phyloP scores from a whole-genome alignment of 2,329 filamentous ascomycete genomes.

The Fusarium sp. region DNA sequence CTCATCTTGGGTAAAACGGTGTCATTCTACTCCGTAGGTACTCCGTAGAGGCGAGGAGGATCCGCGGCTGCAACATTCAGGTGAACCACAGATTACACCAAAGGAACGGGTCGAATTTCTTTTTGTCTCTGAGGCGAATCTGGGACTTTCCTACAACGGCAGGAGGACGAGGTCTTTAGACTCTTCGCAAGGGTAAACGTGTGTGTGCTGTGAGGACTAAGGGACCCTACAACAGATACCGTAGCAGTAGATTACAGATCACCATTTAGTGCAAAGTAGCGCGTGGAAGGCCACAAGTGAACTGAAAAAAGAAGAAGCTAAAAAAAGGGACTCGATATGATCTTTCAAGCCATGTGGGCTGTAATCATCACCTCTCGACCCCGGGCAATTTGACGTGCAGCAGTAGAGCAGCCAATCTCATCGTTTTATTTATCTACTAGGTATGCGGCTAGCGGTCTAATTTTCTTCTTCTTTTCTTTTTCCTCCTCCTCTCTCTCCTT shows the following conservation, averaged over 20 bases:
- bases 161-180: too few relatives aligned
- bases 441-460: slow-evolving; percentile 6
- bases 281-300: slow-evolving; percentile 16
- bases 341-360: slow-evolving; percentile 24
- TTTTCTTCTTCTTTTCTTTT: slow-evolving; percentile 1
- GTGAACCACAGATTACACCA: slow-evolving; percentile 33
- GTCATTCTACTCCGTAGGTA: too few relatives aligned
- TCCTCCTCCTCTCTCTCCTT: background rate
- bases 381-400: slow-evolving; percentile 46
- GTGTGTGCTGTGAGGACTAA: too few relatives aligned
- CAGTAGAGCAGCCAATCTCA: slow-evolving; percentile 28
- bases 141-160: slow-evolving; percentile 27
- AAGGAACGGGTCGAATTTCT: slow-evolving; percentile 28
- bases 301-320: slow-evolving; percentile 28
- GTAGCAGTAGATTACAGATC: slow-evolving; percentile 10
- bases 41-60: slow-evolving; percentile 5
- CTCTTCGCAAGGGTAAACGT: too few relatives aligned
- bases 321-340: slow-evolving; percentile 37
- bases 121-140: slow-evolving; percentile 22
- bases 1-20: slow-evolving; percentile 13
- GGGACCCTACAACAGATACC: background rate
- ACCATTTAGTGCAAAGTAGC: slow-evolving; percentile 7
- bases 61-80: slow-evolving; percentile 41
- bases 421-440: slow-evolving; percentile 11
- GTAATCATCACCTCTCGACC: slow-evolving; percentile 26